These are phyloP conservation scores for Colletotrichum agaves DNA, from an alignment of 2,329 filamentous ascomycete species.

Conservation along the genomic window DNA sequence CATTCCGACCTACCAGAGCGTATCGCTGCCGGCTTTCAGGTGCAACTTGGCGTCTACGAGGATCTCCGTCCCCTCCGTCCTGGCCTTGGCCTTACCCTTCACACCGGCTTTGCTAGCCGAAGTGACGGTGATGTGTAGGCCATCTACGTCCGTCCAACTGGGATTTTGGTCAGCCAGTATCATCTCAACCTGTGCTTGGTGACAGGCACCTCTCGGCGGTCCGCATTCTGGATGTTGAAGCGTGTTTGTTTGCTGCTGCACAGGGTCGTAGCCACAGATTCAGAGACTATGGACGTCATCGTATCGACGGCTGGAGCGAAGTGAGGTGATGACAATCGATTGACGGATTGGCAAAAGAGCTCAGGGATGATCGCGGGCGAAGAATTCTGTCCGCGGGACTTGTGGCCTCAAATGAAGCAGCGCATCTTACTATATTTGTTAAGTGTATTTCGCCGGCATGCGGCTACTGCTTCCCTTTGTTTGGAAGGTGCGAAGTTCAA, in stretches of 20 bases:
- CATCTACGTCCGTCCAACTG: constrained; percentile 76
- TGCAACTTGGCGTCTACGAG: constrained; percentile 75
- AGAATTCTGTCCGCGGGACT: not conserved
- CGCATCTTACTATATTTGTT: not conserved
- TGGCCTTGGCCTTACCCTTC: constrained; percentile 62
- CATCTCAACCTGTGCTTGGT: not conserved
- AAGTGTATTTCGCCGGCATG: no score
- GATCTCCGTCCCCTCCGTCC: constrained; percentile 69
- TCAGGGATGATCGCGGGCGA: not conserved
- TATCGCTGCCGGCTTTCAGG: constrained; percentile 80
- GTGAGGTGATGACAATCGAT: not conserved
- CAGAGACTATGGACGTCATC: constrained; percentile 61
- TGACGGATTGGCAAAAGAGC: not conserved
- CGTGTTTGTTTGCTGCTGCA: constrained; percentile 75
- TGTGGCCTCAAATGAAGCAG: not conserved
- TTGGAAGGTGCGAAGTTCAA: not conserved
- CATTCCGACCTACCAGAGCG: constrained; percentile 83
- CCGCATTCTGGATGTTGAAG: constrained; percentile 68
- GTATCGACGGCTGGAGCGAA: constrained; percentile 16
- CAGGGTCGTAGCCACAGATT: constrained; percentile 64
- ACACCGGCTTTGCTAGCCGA: constrained; percentile 55
- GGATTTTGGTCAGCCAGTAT: constrained; percentile 42
- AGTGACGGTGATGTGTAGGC: constrained; percentile 75
- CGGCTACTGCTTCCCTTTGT: no score
- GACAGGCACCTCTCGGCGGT: constrained; percentile 62